These are phyloP conservation scores for Debaryomycetaceae sp. DNA, from an alignment of 1,139 yeast genomes.

Conservation along the genomic window DNA sequence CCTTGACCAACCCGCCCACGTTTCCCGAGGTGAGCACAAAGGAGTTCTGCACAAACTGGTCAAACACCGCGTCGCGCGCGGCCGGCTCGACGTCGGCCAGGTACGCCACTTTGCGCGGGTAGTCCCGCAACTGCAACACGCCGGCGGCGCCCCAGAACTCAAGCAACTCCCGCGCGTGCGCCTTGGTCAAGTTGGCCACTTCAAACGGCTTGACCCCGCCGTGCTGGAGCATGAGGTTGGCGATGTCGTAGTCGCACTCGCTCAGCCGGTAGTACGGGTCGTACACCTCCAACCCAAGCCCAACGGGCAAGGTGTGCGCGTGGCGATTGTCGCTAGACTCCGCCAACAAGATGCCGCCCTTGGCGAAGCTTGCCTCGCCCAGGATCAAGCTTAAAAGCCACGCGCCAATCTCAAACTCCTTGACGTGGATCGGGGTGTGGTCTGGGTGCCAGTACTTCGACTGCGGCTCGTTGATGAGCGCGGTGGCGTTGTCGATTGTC, in stretches of 20 bases:
- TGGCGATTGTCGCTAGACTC: slow-evolving; percentile 36
- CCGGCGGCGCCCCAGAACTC: slow-evolving; percentile 53
- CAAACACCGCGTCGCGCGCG: slow-evolving; percentile 25
- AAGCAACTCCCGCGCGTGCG: slow-evolving; percentile 52
- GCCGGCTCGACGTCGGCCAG: slow-evolving; percentile 22
- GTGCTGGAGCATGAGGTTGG: slow-evolving; percentile 41
- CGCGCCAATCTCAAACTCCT: slow-evolving; percentile 64
- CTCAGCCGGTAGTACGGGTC: slow-evolving; percentile 52
- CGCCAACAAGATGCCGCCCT: slow-evolving; percentile 69
- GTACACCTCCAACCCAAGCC: slow-evolving; percentile 49
- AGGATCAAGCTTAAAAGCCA: slow-evolving; percentile 52
- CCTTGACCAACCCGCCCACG: slow-evolving; percentile 60
- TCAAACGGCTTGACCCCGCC: slow-evolving; percentile 46
- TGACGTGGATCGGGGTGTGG: slow-evolving; percentile 55
- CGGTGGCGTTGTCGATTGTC: slow-evolving; percentile 73
- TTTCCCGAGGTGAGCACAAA: slow-evolving; percentile 76
- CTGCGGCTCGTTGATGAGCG: slow-evolving; percentile 49
- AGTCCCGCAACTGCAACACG: slow-evolving; percentile 42
- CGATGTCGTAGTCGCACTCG: slow-evolving; percentile 53
- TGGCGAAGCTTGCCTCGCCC: slow-evolving; percentile 48
- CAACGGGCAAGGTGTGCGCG: slow-evolving; percentile 52
- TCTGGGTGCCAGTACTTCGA: slow-evolving; percentile 61
- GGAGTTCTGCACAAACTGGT: slow-evolving; percentile 45
- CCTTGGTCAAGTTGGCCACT: slow-evolving; percentile 48
- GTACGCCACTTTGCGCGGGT: slow-evolving; percentile 38